Evolutionary conservation across 768 basidiomycete genomes (phyloP).

Genomic region (Macrolepiota dolichaula): DNA sequence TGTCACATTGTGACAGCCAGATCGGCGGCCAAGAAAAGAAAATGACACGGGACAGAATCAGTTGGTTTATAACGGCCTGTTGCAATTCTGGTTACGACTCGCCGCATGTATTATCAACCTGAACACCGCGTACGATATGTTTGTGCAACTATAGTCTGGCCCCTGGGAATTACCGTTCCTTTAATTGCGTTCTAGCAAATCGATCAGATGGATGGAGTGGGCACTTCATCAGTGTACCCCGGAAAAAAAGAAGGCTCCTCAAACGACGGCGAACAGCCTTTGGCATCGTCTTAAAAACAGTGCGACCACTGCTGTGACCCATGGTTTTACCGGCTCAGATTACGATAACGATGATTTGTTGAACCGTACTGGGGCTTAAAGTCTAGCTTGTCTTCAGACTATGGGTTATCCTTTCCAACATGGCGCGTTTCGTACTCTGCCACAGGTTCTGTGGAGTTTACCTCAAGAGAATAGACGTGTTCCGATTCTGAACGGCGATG

Average conservation of each 20-base stretch:
- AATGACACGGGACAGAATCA: no score
- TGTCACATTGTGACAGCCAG: no score
- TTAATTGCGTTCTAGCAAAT: slow-evolving; percentile 82
- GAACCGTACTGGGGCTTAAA: slow-evolving; percentile 88
- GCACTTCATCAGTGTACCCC: slow-evolving; percentile 58
- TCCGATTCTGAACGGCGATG: slow-evolving; percentile 88
- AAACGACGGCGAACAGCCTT: slow-evolving; percentile 15
- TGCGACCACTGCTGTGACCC: slow-evolving; percentile 43
- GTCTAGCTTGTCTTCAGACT: slow-evolving; percentile 78
- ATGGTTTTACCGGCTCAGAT: slow-evolving; percentile 12
- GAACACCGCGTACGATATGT: slow-evolving; percentile 78
- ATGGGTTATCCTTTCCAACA: slow-evolving; percentile 90
- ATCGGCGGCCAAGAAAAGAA: no score
- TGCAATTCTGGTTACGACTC: slow-evolving; percentile 97
- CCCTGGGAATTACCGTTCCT: slow-evolving; percentile 94
- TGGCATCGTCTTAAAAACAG: slow-evolving; percentile 38
- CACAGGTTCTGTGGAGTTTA: slow-evolving; percentile 94
- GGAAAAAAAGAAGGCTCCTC: slow-evolving; percentile 29
- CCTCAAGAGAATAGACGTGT: slow-evolving; percentile 95
- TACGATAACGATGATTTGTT: slow-evolving; percentile 53
- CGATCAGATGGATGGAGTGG: slow-evolving; percentile 91
- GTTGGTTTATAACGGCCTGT: no score
- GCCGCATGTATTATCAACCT: slow-evolving; percentile 83
- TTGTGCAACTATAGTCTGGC: slow-evolving; percentile 66
- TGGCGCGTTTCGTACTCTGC: slow-evolving; percentile 94